Conservation (phyloP, 257 asterid genomes). For the Cynanchum wilfordii region DNA sequence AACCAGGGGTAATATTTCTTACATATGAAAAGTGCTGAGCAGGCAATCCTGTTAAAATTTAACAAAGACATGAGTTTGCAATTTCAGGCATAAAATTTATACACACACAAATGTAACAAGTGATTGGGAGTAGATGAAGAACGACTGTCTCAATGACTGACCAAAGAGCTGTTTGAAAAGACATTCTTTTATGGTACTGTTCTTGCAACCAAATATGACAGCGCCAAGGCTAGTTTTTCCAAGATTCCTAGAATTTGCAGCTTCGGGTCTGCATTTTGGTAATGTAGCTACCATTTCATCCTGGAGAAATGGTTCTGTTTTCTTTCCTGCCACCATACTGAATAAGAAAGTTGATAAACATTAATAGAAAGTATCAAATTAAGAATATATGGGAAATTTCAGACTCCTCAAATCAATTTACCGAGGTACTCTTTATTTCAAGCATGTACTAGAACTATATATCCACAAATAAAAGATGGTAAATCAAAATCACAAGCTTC, state of each 20-base stretch:
- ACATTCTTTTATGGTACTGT: constrained; percentile 31
- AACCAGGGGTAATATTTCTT: constrained; percentile 66
- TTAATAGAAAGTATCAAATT: not conserved
- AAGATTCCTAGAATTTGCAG: constrained; percentile 25
- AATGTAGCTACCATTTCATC: constrained; percentile 23
- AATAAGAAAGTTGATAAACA: constrained; percentile 17
- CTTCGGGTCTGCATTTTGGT: constrained; percentile 2
- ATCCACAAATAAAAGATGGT: not conserved
- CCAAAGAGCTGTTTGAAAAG: constrained; percentile 35
- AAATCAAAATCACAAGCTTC: not conserved
- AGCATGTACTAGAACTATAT: not conserved
- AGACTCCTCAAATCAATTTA: not conserved
- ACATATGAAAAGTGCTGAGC: constrained; percentile 53
- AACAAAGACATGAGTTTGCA: constrained; percentile 11
- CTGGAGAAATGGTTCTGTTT: constrained; percentile 16
- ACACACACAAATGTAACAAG: too few species aligned
- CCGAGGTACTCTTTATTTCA: not conserved
- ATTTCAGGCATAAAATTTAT: constrained; percentile 8
- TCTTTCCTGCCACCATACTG: constrained; percentile 49
- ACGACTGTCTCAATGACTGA: constrained; percentile 13
- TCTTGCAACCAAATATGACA: constrained; percentile 41
- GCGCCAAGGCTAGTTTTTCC: constrained; percentile 33
- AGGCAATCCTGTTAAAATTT: constrained; percentile 61
- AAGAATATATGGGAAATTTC: not conserved
- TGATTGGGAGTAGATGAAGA: not conserved